Percentiles rank a stretch among this genome's conserved stretches.
phyloP scores from a whole-genome alignment of 108 stramenopile genomes.

The Skeletonema potamos region DNA sequence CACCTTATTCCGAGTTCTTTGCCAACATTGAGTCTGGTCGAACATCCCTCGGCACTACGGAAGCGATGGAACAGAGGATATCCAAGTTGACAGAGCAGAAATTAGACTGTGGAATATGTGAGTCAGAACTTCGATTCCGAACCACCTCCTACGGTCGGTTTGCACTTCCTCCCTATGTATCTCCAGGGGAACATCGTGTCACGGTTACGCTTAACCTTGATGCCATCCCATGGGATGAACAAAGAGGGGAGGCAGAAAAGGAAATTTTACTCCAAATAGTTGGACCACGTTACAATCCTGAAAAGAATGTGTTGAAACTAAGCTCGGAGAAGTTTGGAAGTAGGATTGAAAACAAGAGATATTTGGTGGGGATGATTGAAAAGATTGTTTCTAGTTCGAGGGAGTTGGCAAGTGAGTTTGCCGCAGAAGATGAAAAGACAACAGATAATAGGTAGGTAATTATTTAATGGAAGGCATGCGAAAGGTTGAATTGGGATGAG shows the following conservation, averaged over 20 bases:
- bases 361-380: slow-evolving; percentile 82
- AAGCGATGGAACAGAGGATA: slow-evolving; percentile 34
- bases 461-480: background rate
- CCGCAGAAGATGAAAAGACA: slow-evolving; percentile 16
- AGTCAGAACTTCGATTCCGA: slow-evolving; percentile 63
- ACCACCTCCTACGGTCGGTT: slow-evolving; percentile 74
- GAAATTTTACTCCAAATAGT: slow-evolving; percentile 74
- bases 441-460: background rate
- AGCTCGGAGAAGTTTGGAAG: slow-evolving; percentile 80
- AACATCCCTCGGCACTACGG: slow-evolving; percentile 56
- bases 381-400: slow-evolving; percentile 63
- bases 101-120: slow-evolving; percentile 80
- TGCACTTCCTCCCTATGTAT: slow-evolving; percentile 66
- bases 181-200: slow-evolving; percentile 76
- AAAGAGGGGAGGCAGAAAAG: slow-evolving; percentile 36
- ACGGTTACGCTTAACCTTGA: slow-evolving; percentile 53
- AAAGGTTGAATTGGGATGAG: background rate
- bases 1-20: slow-evolving; percentile 72
- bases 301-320: slow-evolving; percentile 59
- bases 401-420: slow-evolving; percentile 55
- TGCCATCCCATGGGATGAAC: slow-evolving; percentile 58
- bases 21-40: slow-evolving; percentile 59
- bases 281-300: slow-evolving; percentile 53
- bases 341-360: slow-evolving; percentile 88
- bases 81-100: slow-evolving; percentile 34